A percentile compares a stretch with the other conserved stretches of the same genome.
These are phyloP conservation scores for Aspergillus melleus DNA, from an alignment of 2,329 filamentous ascomycete genomes.

Conservation along the genomic window DNA sequence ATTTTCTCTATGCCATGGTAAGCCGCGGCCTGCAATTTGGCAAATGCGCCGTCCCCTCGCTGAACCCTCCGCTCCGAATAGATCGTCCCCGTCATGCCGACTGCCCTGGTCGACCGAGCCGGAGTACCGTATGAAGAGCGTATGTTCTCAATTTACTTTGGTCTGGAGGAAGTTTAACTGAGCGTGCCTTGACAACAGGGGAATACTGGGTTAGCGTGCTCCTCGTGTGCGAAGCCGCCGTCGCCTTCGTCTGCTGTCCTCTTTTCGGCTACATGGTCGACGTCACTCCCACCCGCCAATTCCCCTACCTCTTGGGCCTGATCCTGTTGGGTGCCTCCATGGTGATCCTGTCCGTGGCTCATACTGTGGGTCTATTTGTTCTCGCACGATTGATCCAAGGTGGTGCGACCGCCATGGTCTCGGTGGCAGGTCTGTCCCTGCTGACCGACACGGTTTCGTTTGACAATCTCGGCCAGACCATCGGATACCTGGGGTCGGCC, in stretches of 20 bases:
- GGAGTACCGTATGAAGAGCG: constrained; percentile 25
- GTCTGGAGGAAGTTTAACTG: neutral
- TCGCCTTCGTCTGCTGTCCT: constrained; percentile 28
- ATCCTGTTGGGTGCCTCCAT: constrained; percentile 55
- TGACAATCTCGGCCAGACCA: constrained; percentile 60
- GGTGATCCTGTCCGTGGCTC: constrained; percentile 54
- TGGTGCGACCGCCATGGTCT: constrained; percentile 58
- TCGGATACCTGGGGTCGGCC: constrained; percentile 59
- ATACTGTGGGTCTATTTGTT: constrained; percentile 49
- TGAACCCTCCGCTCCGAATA: constrained; percentile 4
- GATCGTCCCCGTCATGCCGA: constrained; percentile 34
- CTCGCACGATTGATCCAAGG: constrained; percentile 60
- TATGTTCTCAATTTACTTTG: constrained; percentile 10
- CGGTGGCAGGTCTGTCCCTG: constrained; percentile 60
- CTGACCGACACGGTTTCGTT: constrained; percentile 59
- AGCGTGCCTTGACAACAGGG: constrained; percentile 11
- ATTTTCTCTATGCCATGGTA: constrained; percentile 33
- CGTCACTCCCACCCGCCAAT: constrained; percentile 45
- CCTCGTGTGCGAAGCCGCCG: constrained; percentile 29
- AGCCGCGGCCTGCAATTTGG: neutral
- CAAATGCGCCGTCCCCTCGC: neutral
- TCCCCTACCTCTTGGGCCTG: constrained; percentile 60
- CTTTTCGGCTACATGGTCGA: constrained; percentile 31
- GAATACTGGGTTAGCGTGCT: constrained; percentile 32
- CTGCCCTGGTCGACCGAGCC: constrained; percentile 26